These are phyloP conservation scores for Physaria fendleri DNA, from an alignment of 345 rosid species.

Conservation along the genomic window DNA sequence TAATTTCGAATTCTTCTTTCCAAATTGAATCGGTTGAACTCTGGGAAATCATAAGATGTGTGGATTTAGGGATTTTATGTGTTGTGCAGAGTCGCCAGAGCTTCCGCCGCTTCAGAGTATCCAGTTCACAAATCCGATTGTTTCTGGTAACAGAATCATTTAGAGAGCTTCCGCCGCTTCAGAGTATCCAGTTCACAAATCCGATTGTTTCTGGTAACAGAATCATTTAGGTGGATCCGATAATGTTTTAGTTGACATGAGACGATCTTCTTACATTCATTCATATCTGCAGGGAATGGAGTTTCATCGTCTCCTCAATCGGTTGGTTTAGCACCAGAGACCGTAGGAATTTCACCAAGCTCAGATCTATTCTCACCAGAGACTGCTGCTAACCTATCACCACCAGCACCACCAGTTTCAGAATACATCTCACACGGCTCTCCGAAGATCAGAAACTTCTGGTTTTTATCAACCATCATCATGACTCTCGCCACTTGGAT, in stretches of 20 bases:
- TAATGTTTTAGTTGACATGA: not conserved
- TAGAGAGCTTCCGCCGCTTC: conserved; percentile 45
- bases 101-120: conserved; percentile 44
- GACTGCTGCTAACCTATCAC: conserved; percentile 8
- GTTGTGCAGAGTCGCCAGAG: conserved; percentile 32
- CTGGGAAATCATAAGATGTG: not conserved
- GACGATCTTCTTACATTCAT: conserved; percentile 1
- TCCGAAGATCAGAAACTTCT: not conserved
- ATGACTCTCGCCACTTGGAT: too few relatives aligned
- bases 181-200: conserved; percentile 25
- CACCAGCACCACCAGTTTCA: conserved; percentile 7
- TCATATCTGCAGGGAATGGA: conserved; percentile 25
- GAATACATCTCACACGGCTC: not conserved
- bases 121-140: conserved; percentile 28
- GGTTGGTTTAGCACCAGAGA: conserved; percentile 13
- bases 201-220: conserved; percentile 32
- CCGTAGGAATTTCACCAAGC: conserved; percentile 17
- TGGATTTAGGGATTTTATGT: not conserved
- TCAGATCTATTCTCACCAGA: conserved; percentile 23
- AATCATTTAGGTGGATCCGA: not conserved
- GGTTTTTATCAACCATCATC: conserved; percentile 13
- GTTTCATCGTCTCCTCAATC: conserved; percentile 20
- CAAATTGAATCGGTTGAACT: not conserved
- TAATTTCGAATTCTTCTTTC: not conserved
- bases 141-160: conserved; percentile 33